These are phyloP conservation scores for Cutaneotrichosporon spelunceum DNA, from an alignment of 1,284 basidiomycete genomes.

Conservation along the genomic window DNA sequence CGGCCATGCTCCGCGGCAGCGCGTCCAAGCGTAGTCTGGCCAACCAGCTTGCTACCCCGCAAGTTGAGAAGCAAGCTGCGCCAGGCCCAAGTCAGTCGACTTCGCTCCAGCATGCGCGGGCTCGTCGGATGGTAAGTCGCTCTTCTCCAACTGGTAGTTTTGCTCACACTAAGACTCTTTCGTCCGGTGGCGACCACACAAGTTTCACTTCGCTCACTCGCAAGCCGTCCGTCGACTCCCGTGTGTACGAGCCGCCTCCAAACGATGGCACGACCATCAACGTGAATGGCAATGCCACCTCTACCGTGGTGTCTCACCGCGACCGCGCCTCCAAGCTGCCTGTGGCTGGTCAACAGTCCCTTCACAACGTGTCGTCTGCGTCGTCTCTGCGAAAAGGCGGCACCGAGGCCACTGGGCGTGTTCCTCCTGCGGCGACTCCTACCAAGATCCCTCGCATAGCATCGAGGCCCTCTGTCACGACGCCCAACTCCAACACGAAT, in stretches of 20 bases:
- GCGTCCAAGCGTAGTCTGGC: conserved; percentile 58
- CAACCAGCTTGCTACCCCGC: conserved; percentile 10
- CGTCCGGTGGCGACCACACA: conserved; percentile 62
- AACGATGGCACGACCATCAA: background rate
- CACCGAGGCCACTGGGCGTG: conserved; percentile 10
- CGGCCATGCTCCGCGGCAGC: conserved; percentile 75
- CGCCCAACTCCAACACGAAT: conserved; percentile 22
- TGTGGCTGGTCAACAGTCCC: conserved; percentile 77
- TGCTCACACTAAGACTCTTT: conserved; percentile 64
- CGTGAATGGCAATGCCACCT: conserved; percentile 5
- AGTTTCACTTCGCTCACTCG: conserved; percentile 25
- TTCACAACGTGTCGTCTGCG: conserved; percentile 56
- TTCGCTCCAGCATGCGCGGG: conserved; percentile 51
- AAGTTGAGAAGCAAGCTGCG: conserved; percentile 18
- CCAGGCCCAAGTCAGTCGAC: conserved; percentile 60
- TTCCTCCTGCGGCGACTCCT: conserved; percentile 55
- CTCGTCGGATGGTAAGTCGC: conserved; percentile 19
- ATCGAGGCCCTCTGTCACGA: conserved; percentile 52
- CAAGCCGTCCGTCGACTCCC: conserved; percentile 32
- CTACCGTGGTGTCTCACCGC: conserved; percentile 3
- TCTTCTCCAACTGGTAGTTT: too few relatives aligned
- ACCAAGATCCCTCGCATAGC: conserved; percentile 93
- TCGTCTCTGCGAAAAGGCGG: conserved; percentile 30
- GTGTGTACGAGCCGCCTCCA: conserved; percentile 2
- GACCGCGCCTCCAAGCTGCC: conserved; percentile 60